These are phyloP conservation scores for Marasmius oreades DNA, from an alignment of 1,284 basidiomycete species.

Conservation along the genomic window DNA sequence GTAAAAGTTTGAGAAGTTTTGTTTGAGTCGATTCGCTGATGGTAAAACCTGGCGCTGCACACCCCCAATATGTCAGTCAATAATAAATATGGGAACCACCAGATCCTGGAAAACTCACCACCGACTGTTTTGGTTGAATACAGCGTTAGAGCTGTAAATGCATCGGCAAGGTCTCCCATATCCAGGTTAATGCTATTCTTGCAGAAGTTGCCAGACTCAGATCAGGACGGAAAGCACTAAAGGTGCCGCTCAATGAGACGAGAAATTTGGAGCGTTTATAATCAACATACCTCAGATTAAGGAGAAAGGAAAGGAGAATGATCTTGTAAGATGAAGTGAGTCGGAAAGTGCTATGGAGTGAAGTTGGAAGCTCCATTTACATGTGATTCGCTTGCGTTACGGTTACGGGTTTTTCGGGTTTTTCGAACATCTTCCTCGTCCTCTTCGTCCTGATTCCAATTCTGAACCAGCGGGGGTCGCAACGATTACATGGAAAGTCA, in stretches of 20 bases:
- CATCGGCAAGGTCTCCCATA: not conserved
- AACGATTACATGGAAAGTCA: conserved; percentile 11
- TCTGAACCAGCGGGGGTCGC: conserved; percentile 13
- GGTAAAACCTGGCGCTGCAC: conserved; percentile 30
- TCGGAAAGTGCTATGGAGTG: too few species aligned
- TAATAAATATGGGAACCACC: too few species aligned
- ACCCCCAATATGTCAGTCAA: not conserved
- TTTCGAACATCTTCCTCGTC: conserved; percentile 41
- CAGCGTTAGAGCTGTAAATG: not conserved
- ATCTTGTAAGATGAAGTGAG: too few species aligned
- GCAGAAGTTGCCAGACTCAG: too few species aligned
- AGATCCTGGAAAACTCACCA: not conserved
- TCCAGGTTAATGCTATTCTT: too few species aligned
- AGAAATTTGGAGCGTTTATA: too few species aligned
- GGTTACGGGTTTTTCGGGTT: conserved; percentile 38
- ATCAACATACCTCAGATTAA: too few species aligned
- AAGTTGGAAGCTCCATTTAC: too few species aligned
- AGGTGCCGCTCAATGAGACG: too few species aligned
- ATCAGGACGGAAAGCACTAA: not conserved
- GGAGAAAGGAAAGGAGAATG: too few species aligned
- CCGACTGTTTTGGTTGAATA: not conserved
- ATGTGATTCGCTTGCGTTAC: too few species aligned
- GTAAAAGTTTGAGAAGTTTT: conserved; percentile 43
- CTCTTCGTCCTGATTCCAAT: conserved; percentile 35
- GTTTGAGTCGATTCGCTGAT: conserved; percentile 36